These are phyloP conservation scores for Fusarium denticulatum DNA, from an alignment of 2,329 filamentous ascomycete genomes.

Conservation along the genomic window DNA sequence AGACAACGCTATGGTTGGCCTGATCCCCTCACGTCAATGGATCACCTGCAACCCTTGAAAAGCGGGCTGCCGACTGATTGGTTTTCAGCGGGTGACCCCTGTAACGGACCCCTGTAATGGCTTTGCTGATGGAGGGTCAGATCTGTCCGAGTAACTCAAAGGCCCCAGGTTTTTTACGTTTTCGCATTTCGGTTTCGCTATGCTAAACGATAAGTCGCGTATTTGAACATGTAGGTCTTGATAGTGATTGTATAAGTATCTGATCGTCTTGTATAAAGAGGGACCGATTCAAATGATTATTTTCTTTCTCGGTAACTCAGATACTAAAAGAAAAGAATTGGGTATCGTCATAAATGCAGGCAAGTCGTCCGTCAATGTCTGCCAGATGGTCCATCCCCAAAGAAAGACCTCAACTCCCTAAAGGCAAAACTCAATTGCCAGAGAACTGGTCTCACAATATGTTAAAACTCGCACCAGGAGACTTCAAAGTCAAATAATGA, in stretches of 20 bases:
- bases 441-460: accelerated
- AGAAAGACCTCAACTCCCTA: not conserved
- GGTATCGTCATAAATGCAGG: constrained; percentile 17
- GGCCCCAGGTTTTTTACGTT: constrained; percentile 28
- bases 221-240: not conserved
- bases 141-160: constrained; percentile 33
- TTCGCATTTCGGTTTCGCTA: constrained; percentile 31
- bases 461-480: accelerated
- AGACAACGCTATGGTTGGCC: not conserved
- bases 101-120: not conserved
- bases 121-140: constrained; percentile 11
- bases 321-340: not conserved
- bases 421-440: not conserved
- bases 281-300: not conserved
- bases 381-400: not conserved
- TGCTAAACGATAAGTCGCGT: not conserved
- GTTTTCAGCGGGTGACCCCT: not conserved
- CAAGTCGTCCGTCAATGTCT: not conserved
- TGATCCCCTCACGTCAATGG: constrained; percentile 2
- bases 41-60: constrained; percentile 12
- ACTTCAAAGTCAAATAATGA: not conserved
- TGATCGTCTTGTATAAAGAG: not conserved
- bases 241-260: not conserved
- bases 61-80: constrained; percentile 16
- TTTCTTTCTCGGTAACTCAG: no score